Base-by-base conservation (phyloP, 2,329 filamentous ascomycete genomes). In the Cladosporium sp. region DNA sequence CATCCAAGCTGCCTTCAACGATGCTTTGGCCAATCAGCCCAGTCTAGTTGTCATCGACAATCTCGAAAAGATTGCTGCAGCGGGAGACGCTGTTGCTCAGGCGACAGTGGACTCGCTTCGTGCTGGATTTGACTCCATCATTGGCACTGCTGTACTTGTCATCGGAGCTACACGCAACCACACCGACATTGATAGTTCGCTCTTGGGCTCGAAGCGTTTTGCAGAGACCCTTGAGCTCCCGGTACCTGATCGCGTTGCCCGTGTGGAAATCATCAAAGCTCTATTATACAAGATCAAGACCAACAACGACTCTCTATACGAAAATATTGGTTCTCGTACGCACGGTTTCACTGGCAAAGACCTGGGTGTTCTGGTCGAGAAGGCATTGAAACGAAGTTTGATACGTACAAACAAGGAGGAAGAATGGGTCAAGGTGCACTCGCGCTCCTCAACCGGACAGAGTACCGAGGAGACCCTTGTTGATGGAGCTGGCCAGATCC, bases 301-400 rank as follows among this genome's bases (percentile, higher is more conserved):
- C 29, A 67, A 70, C 16, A 82, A 89, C 3, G 50, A 55, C 21
- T 18, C 80, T 87, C 11, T 78, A 92, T 21, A 79, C 83, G 4
- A 80, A 83, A 21, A 80, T 12, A 4, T 96, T 52, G 89, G 89
- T 50, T 86, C 91, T 67, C 86, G 88, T 65, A 96, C 93, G 0
- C 93, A 97, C 73, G 94, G 93, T 4, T 97, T 92, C 76, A 96
- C 92, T 35, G 90, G 91, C 5, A 85, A 86, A 1, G 93, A 97
- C 75, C 81, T 97, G 1, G 80, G 82, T n/a, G 85, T 84, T 16
- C 81, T 97, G 0, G 81, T 90, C 57, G 78, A 84, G 57, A 77
- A 83, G 53, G 85, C 88, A 76, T 80, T 72, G 72, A 79, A 78
- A 37, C 72, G 77, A 66, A 78, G 72, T 31, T 65, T 74, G 28